Evolutionary conservation across 2,329 filamentous ascomycete species (phyloP).

Genomic region (Didymella keratinophila): DNA sequence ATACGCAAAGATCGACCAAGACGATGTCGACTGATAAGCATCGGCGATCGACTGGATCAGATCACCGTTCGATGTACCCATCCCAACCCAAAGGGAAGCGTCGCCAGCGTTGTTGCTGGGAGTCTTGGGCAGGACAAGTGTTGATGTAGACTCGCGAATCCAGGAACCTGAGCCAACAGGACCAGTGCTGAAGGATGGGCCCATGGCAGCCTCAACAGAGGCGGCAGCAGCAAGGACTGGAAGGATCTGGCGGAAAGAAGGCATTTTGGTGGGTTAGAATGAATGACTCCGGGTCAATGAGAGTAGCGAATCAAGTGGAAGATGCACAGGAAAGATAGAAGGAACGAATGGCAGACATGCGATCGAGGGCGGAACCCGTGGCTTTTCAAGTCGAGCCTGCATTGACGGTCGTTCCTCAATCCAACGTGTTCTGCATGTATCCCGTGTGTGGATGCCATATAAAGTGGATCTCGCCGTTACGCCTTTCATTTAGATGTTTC

Average conservation of each 20-base stretch:
- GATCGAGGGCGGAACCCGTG: neutral
- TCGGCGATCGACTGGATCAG: constrained; percentile 58
- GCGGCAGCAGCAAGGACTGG: constrained; percentile 20
- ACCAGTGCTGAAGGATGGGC: constrained; percentile 49
- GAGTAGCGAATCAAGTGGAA: neutral
- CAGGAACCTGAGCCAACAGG: constrained; percentile 53
- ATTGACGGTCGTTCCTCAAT: neutral
- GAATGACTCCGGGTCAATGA: constrained; percentile 3
- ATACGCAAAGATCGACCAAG: constrained; percentile 57
- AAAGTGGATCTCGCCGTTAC: constrained; percentile 2
- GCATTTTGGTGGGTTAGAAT: constrained; percentile 17
- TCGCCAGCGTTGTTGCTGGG: constrained; percentile 49
- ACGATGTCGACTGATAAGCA: constrained; percentile 27
- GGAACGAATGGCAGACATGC: neutral
- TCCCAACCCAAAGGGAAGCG: constrained; percentile 59
- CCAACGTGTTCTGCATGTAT: neutral
- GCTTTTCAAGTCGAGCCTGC: constrained; percentile 5
- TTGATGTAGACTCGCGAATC: constrained; percentile 57
- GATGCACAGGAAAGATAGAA: neutral
- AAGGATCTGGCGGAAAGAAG: constrained; percentile 26
- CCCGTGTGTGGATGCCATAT: neutral
- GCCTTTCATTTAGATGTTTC: constrained; percentile 10
- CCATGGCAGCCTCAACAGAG: constrained; percentile 32
- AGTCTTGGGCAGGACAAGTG: constrained; percentile 53
- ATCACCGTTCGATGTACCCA: constrained; percentile 60